Percentiles rank a stretch among this genome's conserved stretches.
Evolutionary conservation across 768 basidiomycete species (phyloP).

Genomic region (Auriscalpium microsporum): DNA sequence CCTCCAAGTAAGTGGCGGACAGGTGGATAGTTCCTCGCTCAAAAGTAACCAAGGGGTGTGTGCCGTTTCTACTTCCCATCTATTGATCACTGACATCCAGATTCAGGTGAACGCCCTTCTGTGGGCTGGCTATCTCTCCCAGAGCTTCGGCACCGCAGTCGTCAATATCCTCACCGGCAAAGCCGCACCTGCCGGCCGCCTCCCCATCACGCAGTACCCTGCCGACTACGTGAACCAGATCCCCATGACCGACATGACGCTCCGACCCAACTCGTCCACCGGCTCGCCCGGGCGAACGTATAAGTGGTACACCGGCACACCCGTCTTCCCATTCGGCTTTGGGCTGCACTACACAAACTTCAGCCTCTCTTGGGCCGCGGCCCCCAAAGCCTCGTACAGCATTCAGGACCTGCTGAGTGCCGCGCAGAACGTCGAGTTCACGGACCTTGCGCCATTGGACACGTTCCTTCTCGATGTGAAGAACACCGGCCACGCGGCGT

Average conservation of each 20-base stretch:
- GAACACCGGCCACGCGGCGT: slow-evolving; percentile 40
- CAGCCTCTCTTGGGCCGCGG: slow-evolving; percentile 28
- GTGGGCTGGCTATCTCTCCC: slow-evolving; percentile 52
- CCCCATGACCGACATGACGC: slow-evolving; percentile 50
- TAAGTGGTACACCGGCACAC: slow-evolving; percentile 45
- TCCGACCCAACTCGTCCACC: slow-evolving; percentile 34
- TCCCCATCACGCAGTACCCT: slow-evolving; percentile 47
- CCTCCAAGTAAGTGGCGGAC: slow-evolving; percentile 49
- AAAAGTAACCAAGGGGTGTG: slow-evolving; percentile 26
- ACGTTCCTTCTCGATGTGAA: slow-evolving; percentile 38
- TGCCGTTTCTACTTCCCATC: not conserved
- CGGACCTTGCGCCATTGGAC: slow-evolving; percentile 39
- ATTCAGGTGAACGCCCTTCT: slow-evolving; percentile 36
- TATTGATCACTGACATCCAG: not conserved
- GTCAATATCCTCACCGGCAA: slow-evolving; percentile 45
- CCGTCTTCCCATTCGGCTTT: slow-evolving; percentile 45
- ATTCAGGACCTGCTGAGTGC: slow-evolving; percentile 30
- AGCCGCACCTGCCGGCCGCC: slow-evolving; percentile 44
- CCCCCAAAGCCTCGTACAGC: slow-evolving; percentile 26
- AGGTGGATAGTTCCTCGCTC: slow-evolving; percentile 40
- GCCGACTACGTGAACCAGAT: slow-evolving; percentile 38
- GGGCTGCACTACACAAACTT: slow-evolving; percentile 51
- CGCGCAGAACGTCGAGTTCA: slow-evolving; percentile 14
- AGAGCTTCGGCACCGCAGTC: slow-evolving; percentile 45
- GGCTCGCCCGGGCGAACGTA: slow-evolving; percentile 47